Percentiles rank a stretch among this genome's conserved stretches.
These are phyloP conservation scores for Penicillium diatomitis DNA, from an alignment of 495 filamentous ascomycete genomes.

Conservation along the genomic window DNA sequence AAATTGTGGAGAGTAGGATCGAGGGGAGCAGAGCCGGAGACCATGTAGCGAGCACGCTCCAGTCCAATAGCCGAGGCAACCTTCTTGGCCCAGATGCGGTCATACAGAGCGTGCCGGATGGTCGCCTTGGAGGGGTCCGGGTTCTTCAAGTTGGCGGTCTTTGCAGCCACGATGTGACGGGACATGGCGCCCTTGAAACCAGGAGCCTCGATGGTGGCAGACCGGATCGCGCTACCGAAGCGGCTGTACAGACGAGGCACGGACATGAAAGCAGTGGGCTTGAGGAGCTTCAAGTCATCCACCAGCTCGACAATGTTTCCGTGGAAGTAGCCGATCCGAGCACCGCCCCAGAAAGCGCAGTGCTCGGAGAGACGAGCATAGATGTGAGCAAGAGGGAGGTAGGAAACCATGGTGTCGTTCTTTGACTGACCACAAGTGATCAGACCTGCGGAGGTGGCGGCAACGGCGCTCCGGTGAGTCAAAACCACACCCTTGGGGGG, in stretches of 20 bases:
- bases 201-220: conserved; percentile 64
- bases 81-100: conserved; percentile 89
- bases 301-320: conserved; percentile 80
- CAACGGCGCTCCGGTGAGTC: conserved; percentile 72
- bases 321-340: conserved; percentile 86
- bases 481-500: conserved; percentile 88
- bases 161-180: conserved; percentile 66
- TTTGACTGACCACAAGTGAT: conserved; percentile 37
- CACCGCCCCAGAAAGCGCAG: conserved; percentile 59
- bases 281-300: conserved; percentile 83
- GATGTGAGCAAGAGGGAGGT: conserved; percentile 92
- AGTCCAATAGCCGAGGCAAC: conserved; percentile 74
- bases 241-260: conserved; percentile 90
- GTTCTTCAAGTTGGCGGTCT: conserved; percentile 68
- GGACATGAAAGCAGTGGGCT: conserved; percentile 74
- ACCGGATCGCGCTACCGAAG: conserved; percentile 74
- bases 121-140: conserved; percentile 58
- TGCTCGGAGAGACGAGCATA: conserved; percentile 82
- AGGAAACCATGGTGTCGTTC: conserved; percentile 64
- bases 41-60: conserved; percentile 61
- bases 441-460: conserved; percentile 54
- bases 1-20: conserved; percentile 83
- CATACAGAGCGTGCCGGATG: conserved; percentile 79
- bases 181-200: conserved; percentile 80
- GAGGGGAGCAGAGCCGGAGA: conserved; percentile 84